A percentile compares a stretch with the other conserved stretches of the same genome.
Evolutionary conservation across 495 filamentous ascomycete species (phyloP).

Genomic region (Penicillium taxi): DNA sequence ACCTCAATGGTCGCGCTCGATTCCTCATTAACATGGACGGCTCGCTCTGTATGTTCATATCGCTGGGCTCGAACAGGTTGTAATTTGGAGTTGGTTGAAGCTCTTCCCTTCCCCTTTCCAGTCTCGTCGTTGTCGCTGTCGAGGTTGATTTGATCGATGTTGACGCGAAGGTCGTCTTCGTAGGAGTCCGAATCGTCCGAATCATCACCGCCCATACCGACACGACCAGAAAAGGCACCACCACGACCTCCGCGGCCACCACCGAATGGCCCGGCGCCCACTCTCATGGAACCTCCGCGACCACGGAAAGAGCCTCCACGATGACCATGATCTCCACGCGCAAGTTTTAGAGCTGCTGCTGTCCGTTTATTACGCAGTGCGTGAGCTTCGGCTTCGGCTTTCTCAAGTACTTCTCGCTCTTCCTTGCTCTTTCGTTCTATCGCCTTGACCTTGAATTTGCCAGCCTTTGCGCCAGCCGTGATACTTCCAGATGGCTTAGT

Average conservation of each 20-base stretch:
- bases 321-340: slow-evolving; percentile 15
- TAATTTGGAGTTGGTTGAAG: slow-evolving; percentile 23
- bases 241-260: slow-evolving; percentile 20
- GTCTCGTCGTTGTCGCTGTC: slow-evolving; percentile 31
- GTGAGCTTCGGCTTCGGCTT: slow-evolving; percentile 40
- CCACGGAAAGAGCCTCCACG: slow-evolving; percentile 24
- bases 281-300: slow-evolving; percentile 27
- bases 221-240: slow-evolving; percentile 11
- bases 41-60: slow-evolving; percentile 45
- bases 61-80: slow-evolving; percentile 43
- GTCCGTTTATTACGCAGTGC: slow-evolving; percentile 36
- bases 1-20: slow-evolving; percentile 31
- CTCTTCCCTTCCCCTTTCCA: slow-evolving; percentile 27
- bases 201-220: not conserved
- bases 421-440: slow-evolving; percentile 43
- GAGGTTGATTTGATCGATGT: slow-evolving; percentile 46
- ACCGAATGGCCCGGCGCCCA: slow-evolving; percentile 23
- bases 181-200: slow-evolving; percentile 29
- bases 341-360: slow-evolving; percentile 37
- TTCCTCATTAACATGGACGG: slow-evolving; percentile 44
- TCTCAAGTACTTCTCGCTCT: slow-evolving; percentile 44
- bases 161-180: slow-evolving; percentile 38
- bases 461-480: slow-evolving; percentile 14
- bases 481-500: slow-evolving; percentile 35
- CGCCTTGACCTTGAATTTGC: slow-evolving; percentile 44